A percentile compares a stretch with the other conserved stretches of the same genome.
Conservation (phyloP, 768 basidiomycete species). For the Tylopilus balloui region DNA sequence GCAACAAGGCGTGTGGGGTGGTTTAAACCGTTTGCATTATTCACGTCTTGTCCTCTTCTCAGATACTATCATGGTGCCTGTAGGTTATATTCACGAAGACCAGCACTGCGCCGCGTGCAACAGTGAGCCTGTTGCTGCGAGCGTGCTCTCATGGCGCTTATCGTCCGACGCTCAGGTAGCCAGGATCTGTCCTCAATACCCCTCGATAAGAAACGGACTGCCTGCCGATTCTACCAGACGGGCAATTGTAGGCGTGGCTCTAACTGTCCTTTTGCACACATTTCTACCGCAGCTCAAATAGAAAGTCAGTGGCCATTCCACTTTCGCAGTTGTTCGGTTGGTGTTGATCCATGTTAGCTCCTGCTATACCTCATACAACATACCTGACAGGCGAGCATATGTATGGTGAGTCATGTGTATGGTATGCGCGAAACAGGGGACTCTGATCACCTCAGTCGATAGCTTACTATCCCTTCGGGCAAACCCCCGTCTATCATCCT, state of each 20-base stretch:
- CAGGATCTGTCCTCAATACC: constrained; percentile 2
- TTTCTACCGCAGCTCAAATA: constrained; percentile 1
- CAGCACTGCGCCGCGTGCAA: constrained; percentile 1
- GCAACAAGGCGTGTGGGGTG: constrained; percentile 25
- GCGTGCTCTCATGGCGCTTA: constrained; percentile 2
- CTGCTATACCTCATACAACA: constrained; percentile 6
- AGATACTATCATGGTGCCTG: constrained; percentile 4
- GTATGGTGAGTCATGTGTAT: constrained; percentile 14
- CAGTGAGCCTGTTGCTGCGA: constrained; percentile 13
- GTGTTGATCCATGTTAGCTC: constrained; percentile 14
- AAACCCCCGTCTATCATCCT: constrained; percentile 20
- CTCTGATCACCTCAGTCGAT: constrained; percentile 4
- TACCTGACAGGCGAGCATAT: constrained; percentile 13
- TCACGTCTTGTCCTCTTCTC: not conserved
- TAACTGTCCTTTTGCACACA: constrained; percentile 25
- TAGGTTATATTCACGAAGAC: constrained; percentile 16
- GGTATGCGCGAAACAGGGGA: not conserved
- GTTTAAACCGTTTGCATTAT: constrained; percentile 12
- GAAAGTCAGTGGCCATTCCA: constrained; percentile 16
- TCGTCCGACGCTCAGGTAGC: constrained; percentile 11
- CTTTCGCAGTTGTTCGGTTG: not conserved
- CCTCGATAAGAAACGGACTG: constrained; percentile 6
- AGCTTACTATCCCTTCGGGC: constrained; percentile 18
- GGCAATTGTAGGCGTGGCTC: constrained; percentile 28
- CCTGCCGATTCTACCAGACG: constrained; percentile 26